A percentile compares a stretch with the other conserved stretches of the same genome.
phyloP scores from a whole-genome alignment of 257 asterid genomes.

The Primulina eburnea region DNA sequence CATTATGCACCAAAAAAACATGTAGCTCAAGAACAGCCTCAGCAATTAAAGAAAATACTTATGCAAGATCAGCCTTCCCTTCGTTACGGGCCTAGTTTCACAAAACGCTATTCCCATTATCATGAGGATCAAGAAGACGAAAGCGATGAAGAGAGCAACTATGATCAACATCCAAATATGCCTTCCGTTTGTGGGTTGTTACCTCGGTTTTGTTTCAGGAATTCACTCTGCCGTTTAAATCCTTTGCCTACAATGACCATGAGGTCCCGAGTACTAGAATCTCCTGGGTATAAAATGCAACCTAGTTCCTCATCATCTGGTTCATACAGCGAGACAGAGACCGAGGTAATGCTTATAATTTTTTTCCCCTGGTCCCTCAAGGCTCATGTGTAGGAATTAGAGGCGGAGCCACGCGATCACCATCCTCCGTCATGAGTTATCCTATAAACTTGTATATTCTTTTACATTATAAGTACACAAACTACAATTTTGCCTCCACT shows the following conservation, averaged over 20 bases:
- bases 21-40: slow-evolving; percentile 32
- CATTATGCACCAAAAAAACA: slow-evolving; percentile 39
- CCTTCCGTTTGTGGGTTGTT: slow-evolving; percentile 62
- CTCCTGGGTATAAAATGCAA: slow-evolving; percentile 44
- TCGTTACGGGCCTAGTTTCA: slow-evolving; percentile 44
- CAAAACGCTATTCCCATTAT: slow-evolving; percentile 28
- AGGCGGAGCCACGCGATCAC: neutral
- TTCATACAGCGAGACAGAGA: slow-evolving; percentile 46
- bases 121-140: slow-evolving; percentile 41
- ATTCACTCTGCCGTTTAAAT: slow-evolving; percentile 48
- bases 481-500: too few species aligned
- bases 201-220: slow-evolving; percentile 73
- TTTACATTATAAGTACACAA: too few species aligned
- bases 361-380: neutral
- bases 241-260: slow-evolving; percentile 65
- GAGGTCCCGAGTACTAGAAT: slow-evolving; percentile 49
- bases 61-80: slow-evolving; percentile 39
- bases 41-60: slow-evolving; percentile 29
- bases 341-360: slow-evolving; percentile 45
- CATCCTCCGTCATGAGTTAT: too few species aligned
- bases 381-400: neutral
- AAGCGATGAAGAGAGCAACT: slow-evolving; percentile 46
- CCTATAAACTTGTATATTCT: too few species aligned
- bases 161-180: slow-evolving; percentile 33
- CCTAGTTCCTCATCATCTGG: slow-evolving; percentile 45